Evolutionary conservation across 805 yeast genomes (phyloP), one percentile per base, ranked within the genome.

Genomic region (Candida pini): DNA sequence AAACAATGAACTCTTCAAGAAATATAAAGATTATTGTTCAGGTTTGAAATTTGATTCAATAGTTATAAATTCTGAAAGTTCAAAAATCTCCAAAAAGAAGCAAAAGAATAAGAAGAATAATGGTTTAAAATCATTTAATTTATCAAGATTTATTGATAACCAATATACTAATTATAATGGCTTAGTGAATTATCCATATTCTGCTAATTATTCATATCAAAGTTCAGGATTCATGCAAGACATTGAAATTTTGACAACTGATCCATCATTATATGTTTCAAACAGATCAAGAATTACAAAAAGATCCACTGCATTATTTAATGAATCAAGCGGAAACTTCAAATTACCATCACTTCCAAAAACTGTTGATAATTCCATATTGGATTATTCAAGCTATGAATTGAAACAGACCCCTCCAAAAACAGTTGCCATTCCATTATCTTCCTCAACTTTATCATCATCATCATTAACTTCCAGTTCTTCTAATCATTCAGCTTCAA

Each of bases 121-220:
- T 19, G 14, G 30, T 13, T 30, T 25, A 16, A 35, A 32, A 18
- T 10, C 49, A 6, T 44, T 53, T 9, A 44, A 45, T 22, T 24
- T 56, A 6, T 39, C 56, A 6, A 35, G 39, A 4, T 49, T 51
- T 24, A 46, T 57, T 18, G 54, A 51, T 25, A 38, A 39, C 23
- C 56, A 51, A 30, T 48, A 44, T 39, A 32, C 30, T 20, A 41
- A 43, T 17, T 45, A 41, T 34, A 42, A 49, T 28, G 54, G 56
- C 4, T 38, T 60, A 18, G 51, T 56, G 7, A 68, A 71, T 48
- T 73, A 70, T 47, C 79, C 79, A 4, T 73, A 67, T 51, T 72
- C 71, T 43, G 66, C 69, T 18, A 71, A 72, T 45, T 71, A 72
- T 48, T 66, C 73, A 13, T 71, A 71, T 47, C 66, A 71, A 49